Evolutionary conservation across 345 rosid species (phyloP).

Genomic region (Cardamine occulta): DNA sequence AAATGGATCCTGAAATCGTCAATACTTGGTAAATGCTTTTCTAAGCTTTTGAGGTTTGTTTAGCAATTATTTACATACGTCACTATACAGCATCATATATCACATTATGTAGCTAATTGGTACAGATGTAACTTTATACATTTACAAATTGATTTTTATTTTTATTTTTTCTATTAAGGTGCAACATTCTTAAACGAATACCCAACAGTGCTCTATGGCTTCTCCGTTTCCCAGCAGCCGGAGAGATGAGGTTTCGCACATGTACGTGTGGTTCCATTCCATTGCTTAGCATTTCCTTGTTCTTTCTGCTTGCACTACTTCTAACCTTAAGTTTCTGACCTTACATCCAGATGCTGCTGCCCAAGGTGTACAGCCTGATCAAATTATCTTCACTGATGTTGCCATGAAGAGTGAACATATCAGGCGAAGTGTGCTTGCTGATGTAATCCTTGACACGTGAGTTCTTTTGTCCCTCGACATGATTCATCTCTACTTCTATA

Average conservation of each 20-base stretch:
- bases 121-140: constrained; percentile 4
- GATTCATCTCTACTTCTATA: neutral
- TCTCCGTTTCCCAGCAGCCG: constrained; percentile 97
- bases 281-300: neutral
- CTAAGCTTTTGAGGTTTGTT: constrained; percentile 6
- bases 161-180: constrained; percentile 51
- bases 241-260: constrained; percentile 87
- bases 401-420: constrained; percentile 98
- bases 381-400: constrained; percentile 95
- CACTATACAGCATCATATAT: neutral
- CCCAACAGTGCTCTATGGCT: constrained; percentile 99
- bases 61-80: neutral
- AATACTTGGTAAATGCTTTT: constrained; percentile 70
- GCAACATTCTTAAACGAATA: constrained; percentile 94
- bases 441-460: constrained; percentile 95
- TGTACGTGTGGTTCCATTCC: constrained; percentile 52
- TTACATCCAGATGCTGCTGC: constrained; percentile 74
- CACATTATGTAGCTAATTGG: neutral
- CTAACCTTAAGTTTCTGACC: neutral
- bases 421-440: constrained; percentile 93
- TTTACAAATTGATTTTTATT: neutral
- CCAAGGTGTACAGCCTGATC: constrained; percentile 88
- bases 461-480: constrained; percentile 8
- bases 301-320: constrained; percentile 5
- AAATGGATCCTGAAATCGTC: constrained; percentile 98